Evolutionary conservation across 2,329 filamentous ascomycete genomes (phyloP).

Genomic region (Sporothrix mexicana): DNA sequence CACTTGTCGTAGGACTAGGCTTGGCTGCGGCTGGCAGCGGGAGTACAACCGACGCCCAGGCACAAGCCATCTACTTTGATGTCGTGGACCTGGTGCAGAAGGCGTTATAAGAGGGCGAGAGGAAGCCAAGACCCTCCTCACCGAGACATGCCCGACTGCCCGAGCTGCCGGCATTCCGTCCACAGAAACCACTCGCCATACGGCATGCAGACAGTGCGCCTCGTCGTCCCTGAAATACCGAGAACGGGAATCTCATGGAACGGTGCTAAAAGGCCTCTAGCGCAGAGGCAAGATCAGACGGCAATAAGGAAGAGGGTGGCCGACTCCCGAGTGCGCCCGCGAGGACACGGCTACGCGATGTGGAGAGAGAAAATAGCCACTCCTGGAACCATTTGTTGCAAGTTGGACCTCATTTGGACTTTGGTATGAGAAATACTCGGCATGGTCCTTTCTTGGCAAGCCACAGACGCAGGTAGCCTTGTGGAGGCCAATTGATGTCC

Average conservation of each 20-base stretch:
- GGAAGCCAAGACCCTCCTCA: background rate
- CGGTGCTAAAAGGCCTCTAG: background rate
- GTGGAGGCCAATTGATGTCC: background rate
- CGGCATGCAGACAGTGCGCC: background rate
- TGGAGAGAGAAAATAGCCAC: background rate
- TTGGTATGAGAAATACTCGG: background rate
- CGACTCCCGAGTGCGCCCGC: background rate
- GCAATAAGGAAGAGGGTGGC: no score
- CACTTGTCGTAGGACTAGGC: constrained; percentile 67
- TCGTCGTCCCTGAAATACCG: background rate
- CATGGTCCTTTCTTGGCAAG: background rate
- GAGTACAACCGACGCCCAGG: constrained; percentile 3
- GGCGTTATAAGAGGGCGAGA: constrained; percentile 47
- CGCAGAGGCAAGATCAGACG: background rate
- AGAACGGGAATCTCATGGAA: no score
- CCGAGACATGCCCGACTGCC: background rate
- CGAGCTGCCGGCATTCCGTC: background rate
- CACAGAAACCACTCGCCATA: no score
- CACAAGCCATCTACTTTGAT: constrained; percentile 64
- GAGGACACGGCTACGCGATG: background rate
- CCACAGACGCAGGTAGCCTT: background rate
- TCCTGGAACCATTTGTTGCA: background rate
- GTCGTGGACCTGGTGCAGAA: constrained; percentile 67
- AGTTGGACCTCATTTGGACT: background rate
- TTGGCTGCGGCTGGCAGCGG: constrained; percentile 54